These are phyloP conservation scores for Penicillium riverlandense DNA, from an alignment of 495 filamentous ascomycete species.

Conservation along the genomic window DNA sequence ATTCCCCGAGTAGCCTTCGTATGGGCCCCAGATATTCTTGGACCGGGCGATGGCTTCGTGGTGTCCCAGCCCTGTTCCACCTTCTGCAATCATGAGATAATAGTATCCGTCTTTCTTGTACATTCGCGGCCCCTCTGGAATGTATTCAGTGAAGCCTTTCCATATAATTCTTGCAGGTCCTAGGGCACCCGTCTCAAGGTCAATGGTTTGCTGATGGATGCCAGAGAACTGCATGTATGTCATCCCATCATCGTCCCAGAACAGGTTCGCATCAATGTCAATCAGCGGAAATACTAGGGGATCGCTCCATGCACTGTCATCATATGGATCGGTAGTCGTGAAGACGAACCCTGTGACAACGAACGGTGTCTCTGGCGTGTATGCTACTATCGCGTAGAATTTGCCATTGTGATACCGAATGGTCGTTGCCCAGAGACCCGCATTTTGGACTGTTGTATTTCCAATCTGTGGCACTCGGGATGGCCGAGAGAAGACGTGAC, in stretches of 20 bases:
- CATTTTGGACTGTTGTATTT: conserved; percentile 9
- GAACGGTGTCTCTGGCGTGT: not conserved
- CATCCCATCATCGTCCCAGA: conserved; percentile 18
- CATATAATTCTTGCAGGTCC: conserved; percentile 39
- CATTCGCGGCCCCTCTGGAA: conserved; percentile 57
- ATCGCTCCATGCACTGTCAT: conserved; percentile 14
- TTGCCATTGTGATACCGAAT: conserved; percentile 14
- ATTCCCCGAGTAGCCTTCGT: conserved; percentile 18
- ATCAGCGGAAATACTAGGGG: conserved; percentile 5
- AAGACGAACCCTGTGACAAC: conserved; percentile 6
- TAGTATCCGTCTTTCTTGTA: conserved; percentile 51
- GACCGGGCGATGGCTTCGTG: conserved; percentile 46
- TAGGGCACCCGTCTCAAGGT: conserved; percentile 9
- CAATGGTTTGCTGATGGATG: conserved; percentile 6
- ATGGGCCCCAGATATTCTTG: conserved; percentile 50
- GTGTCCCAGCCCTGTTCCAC: conserved; percentile 54
- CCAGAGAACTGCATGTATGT: conserved; percentile 9
- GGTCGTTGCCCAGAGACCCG: conserved; percentile 17
- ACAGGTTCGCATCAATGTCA: conserved; percentile 18
- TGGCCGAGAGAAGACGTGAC: conserved; percentile 9
- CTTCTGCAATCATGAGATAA: conserved; percentile 54
- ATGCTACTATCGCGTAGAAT: conserved; percentile 11
- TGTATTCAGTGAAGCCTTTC: conserved; percentile 43
- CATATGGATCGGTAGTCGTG: conserved; percentile 8
- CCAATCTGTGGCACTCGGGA: conserved; percentile 9